phyloP scores from a whole-genome alignment of 371 early-diverging fungal genomes.

The Funneliformis caledonium region DNA sequence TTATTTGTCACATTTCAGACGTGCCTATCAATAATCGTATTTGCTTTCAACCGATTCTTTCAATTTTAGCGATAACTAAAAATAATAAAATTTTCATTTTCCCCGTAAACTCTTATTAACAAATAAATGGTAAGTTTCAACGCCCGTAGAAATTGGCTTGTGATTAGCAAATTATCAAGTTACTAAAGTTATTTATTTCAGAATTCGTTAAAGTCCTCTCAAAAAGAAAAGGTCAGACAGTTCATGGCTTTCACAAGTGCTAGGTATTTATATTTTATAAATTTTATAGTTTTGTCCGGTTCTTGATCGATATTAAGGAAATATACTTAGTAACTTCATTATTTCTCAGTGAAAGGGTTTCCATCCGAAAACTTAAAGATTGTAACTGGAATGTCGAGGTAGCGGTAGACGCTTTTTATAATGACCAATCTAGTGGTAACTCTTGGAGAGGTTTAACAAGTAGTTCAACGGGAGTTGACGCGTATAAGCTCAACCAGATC shows the following conservation, averaged over 20 bases:
- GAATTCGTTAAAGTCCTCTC: constrained; percentile 43
- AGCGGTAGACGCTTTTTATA: constrained; percentile 69
- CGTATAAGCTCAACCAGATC: constrained; percentile 53
- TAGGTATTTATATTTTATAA: constrained; percentile 45
- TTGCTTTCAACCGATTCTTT: no score
- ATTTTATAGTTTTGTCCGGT: not conserved
- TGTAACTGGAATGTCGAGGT: constrained; percentile 68
- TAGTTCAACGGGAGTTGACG: constrained; percentile 7
- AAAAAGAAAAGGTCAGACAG: constrained; percentile 56
- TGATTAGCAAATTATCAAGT: not conserved
- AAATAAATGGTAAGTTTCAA: no score
- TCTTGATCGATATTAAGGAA: not conserved
- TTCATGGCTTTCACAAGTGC: constrained; percentile 57
- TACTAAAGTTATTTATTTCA: not conserved
- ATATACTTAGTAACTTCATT: not conserved
- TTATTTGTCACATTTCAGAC: no score
- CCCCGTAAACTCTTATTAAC: no score
- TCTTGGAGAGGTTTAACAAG: constrained; percentile 18
- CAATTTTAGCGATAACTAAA: no score
- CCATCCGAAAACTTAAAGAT: constrained; percentile 56
- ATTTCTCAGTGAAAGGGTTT: constrained; percentile 57
- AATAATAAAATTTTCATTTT: no score
- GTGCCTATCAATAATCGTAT: no score
- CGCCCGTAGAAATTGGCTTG: no score
- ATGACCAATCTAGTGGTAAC: constrained; percentile 41